phyloP scores from a whole-genome alignment of 176 grass and related monocot genomes.

The Aechmea fasciata region DNA sequence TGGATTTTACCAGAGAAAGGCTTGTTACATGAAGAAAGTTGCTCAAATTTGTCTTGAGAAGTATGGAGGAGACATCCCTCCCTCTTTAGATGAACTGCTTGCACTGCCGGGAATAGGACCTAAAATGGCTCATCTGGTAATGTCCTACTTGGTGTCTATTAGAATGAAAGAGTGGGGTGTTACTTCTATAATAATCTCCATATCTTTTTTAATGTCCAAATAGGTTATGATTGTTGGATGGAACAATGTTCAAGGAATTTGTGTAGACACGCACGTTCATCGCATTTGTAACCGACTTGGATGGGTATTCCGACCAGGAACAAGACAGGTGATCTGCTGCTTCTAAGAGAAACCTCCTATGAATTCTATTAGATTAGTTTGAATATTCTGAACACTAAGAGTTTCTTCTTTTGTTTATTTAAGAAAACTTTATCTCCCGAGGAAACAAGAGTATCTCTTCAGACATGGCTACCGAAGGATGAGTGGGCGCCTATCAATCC shows the following conservation, averaged over 20 bases:
- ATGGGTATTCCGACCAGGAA: slow-evolving; percentile 73
- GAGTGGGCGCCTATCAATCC: slow-evolving; percentile 92
- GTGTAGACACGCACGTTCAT: slow-evolving; percentile 98
- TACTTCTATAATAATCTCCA: not conserved
- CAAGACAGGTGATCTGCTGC: slow-evolving; percentile 49
- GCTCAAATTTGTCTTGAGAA: slow-evolving; percentile 69
- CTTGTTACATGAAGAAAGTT: slow-evolving; percentile 73
- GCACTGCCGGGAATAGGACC: slow-evolving; percentile 81
- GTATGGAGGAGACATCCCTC: slow-evolving; percentile 80
- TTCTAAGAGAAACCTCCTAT: not conserved
- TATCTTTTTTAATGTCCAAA: slow-evolving; percentile 10
- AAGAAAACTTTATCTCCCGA: slow-evolving; percentile 87
- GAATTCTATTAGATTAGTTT: not conserved
- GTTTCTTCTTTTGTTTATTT: not conserved
- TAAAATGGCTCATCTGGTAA: slow-evolving; percentile 97
- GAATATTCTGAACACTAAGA: not conserved
- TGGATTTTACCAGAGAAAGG: slow-evolving; percentile 86
- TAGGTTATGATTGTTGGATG: slow-evolving; percentile 95
- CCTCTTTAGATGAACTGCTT: slow-evolving; percentile 62
- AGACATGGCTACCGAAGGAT: slow-evolving; percentile 91
- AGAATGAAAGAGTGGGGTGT: not conserved
- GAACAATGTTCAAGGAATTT: slow-evolving; percentile 95
- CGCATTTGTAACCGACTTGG: slow-evolving; percentile 91
- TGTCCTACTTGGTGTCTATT: slow-evolving; percentile 1
- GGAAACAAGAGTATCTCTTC: slow-evolving; percentile 79